phyloP scores from a whole-genome alignment of 2,329 filamentous ascomycete genomes.

The Arthrobotrys sinensis region DNA sequence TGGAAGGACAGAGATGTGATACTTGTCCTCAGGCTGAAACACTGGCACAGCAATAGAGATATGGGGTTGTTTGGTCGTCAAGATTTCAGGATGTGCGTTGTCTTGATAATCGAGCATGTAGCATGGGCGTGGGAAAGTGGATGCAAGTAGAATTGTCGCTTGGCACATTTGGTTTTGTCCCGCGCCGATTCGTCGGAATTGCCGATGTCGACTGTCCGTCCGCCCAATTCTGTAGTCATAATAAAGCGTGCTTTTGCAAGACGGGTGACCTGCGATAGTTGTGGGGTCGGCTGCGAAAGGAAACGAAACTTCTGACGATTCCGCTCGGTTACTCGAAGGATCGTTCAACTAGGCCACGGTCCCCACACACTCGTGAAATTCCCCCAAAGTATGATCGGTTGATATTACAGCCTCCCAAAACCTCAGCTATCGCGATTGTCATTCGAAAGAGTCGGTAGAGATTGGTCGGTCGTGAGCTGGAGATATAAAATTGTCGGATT shows the following conservation, averaged over 20 bases:
- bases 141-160: background rate
- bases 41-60: background rate
- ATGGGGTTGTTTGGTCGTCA: too few relatives aligned
- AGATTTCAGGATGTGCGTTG: background rate
- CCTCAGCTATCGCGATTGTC: background rate
- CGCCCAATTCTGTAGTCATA: background rate
- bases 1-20: background rate
- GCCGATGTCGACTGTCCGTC: background rate
- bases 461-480: background rate
- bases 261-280: background rate
- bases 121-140: background rate
- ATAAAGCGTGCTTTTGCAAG: background rate
- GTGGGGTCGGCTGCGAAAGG: background rate
- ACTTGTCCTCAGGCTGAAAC: conserved; percentile 1
- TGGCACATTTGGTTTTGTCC: background rate
- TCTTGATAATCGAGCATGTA: conserved; percentile 7
- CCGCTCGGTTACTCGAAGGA: background rate
- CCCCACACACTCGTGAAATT: background rate
- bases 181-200: background rate
- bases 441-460: background rate
- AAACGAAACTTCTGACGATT: background rate
- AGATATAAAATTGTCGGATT: background rate
- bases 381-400: background rate
- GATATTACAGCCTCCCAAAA: background rate
- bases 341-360: background rate